Evolutionary conservation across 805 yeast genomes (phyloP).

Genomic region (Kodamaea leandrae): DNA sequence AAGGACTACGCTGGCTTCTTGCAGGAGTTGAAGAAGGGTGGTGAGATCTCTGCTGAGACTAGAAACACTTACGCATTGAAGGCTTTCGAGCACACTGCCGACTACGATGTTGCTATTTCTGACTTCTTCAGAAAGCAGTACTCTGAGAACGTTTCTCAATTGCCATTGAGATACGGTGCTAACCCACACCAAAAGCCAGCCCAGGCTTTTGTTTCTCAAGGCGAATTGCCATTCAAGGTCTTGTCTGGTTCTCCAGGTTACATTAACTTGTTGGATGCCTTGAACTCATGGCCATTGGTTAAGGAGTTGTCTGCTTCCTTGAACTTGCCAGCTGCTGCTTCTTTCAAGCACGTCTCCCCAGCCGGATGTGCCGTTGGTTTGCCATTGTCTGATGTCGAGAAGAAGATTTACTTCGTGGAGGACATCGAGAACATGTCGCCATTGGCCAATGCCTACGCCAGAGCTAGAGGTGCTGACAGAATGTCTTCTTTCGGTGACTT

Average conservation of each 20-base stretch:
- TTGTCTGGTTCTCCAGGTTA: conserved; percentile 95
- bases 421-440: conserved; percentile 96
- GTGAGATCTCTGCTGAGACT: conserved; percentile 68
- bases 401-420: conserved; percentile 90
- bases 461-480: conserved; percentile 99
- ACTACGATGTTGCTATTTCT: conserved; percentile 91
- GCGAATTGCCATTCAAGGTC: conserved; percentile 91
- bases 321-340: conserved; percentile 97
- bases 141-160: conserved; percentile 83
- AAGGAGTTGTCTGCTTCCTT: conserved; percentile 93
- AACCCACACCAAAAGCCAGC: conserved; percentile 99
- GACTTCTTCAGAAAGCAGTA: conserved; percentile 98
- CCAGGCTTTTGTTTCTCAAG: conserved; percentile 86
- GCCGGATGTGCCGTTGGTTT: conserved; percentile 98
- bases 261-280: conserved; percentile 92
- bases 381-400: conserved; percentile 87
- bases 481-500: conserved; percentile 99
- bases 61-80: conserved; percentile 87
- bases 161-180: conserved; percentile 96
- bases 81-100: conserved; percentile 98
- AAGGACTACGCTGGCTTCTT: conserved; percentile 85
- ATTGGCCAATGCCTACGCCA: conserved; percentile 95
- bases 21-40: conserved; percentile 73
- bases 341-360: conserved; percentile 98
- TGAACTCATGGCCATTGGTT: conserved; percentile 98